Evolutionary conservation across 306 rosid genomes (phyloP), one percentile per base, ranked within the genome.

Genomic region (Parietaria judaica): DNA sequence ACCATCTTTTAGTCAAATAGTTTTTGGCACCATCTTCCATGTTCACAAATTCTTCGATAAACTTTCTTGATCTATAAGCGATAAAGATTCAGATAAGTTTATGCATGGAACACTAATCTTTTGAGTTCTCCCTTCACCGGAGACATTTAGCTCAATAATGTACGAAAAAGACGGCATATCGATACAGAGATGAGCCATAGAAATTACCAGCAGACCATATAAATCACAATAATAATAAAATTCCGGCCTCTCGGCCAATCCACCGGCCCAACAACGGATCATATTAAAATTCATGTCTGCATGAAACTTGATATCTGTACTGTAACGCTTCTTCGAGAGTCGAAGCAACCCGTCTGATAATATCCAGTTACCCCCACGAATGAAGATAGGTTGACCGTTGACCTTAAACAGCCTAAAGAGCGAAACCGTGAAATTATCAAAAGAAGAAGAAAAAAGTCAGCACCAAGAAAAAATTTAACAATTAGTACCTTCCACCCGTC

Each of bases 221-320:
- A 78, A 72, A 68, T 91, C 98, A 80, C 98, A 91, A 70, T 82
- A 87, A 66, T 83, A 66, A 80, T 91, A 91, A 72, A 91, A 91
- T 9, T 91, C 98, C 10, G 98, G 98, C 69, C 98, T 85, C 75
- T 87, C 98, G 11, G 96, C 79, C 80, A 91, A 74, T 66, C 96
- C 98, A 68, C 98, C 98, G 36, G 86, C 96, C 98, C 98, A 91
- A 74, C 98, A 91, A 7, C 98, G 95, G 69, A 91, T 73, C 98
- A 91, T 91, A 82, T 91, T 91, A 61, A 91, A 80, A 79, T 91
- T 91, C 98, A 91, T 85, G 70, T 85, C 95, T 4, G 98, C 96
- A 60, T 91, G 98, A 64, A 91, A 91, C 67, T 87, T 91, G 69
- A 91, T 81, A 71, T 91, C 96, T 44, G 96, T 78, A 51, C 71